Evolutionary conservation across 2,329 filamentous ascomycete species (phyloP).

Genomic region (Macroventuria anomochaeta): DNA sequence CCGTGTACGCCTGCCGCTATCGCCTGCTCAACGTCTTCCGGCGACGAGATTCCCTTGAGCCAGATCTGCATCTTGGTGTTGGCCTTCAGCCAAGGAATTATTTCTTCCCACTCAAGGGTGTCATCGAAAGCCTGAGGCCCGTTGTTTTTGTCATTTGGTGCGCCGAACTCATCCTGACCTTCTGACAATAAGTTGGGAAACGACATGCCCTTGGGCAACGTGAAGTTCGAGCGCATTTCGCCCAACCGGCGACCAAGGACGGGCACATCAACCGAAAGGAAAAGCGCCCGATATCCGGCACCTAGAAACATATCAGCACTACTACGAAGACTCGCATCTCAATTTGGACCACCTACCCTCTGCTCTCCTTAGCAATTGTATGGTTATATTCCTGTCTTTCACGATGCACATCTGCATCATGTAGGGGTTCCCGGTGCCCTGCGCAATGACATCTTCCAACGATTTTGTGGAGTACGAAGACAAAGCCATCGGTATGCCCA

Average conservation of each 20-base stretch:
- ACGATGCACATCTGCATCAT: constrained; percentile 64
- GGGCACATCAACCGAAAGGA: constrained; percentile 63
- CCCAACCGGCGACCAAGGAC: constrained; percentile 61
- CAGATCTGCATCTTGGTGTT: constrained; percentile 59
- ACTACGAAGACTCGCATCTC: too few species aligned
- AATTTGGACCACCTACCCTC: constrained; percentile 47
- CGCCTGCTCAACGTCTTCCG: constrained; percentile 50
- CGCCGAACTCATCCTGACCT: constrained; percentile 26
- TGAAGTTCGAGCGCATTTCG: constrained; percentile 61
- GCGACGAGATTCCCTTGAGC: constrained; percentile 49
- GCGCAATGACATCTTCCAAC: constrained; percentile 67
- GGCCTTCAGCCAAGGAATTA: constrained; percentile 58
- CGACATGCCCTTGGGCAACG: constrained; percentile 52
- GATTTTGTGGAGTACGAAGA: constrained; percentile 61
- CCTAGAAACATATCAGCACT: constrained; percentile 1
- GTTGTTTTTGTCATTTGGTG: constrained; percentile 23
- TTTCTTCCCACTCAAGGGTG: constrained; percentile 55
- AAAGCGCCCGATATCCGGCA: constrained; percentile 58
- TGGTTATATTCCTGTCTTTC: constrained; percentile 54
- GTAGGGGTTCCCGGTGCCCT: constrained; percentile 52
- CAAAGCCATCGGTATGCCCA: constrained; percentile 68
- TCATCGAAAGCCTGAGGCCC: constrained; percentile 30
- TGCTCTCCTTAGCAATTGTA: constrained; percentile 52
- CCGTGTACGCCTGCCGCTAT: constrained; percentile 52
- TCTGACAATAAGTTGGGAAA: constrained; percentile 53